A percentile compares a stretch with the other conserved stretches of the same genome.
Conservation (phyloP, 2,329 filamentous ascomycete genomes). For the Aspergillus jensenii region DNA sequence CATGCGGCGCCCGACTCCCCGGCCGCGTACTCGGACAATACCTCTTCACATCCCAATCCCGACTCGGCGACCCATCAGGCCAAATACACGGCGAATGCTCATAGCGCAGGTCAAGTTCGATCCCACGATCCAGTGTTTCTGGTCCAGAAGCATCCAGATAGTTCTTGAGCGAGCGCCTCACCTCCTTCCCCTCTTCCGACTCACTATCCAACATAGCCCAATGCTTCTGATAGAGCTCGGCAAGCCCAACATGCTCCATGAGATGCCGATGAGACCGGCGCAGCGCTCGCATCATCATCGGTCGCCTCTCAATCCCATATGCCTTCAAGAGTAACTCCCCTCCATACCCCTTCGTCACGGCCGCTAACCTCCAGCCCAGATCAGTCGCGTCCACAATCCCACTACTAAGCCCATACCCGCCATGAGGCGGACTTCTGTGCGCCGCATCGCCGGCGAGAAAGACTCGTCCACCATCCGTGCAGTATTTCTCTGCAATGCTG, state of each 20-base stretch:
- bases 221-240: neutral
- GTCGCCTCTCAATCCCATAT: conserved; percentile 31
- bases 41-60: neutral
- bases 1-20: conserved; percentile 31
- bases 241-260: conserved; percentile 12
- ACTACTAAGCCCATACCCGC: conserved; percentile 42
- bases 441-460: conserved; percentile 38
- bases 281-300: conserved; percentile 27
- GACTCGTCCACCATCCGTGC: conserved; percentile 15
- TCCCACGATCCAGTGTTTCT: conserved; percentile 18
- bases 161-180: neutral
- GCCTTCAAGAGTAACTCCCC: conserved; percentile 22
- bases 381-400: conserved; percentile 37
- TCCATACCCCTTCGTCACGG: conserved; percentile 26
- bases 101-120: conserved; percentile 26
- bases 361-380: conserved; percentile 37
- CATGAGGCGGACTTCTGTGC: conserved; percentile 35
- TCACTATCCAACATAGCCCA: neutral
- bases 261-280: conserved; percentile 20
- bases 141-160: conserved; percentile 5
- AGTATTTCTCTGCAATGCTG: conserved; percentile 26
- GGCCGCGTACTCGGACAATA: conserved; percentile 33
- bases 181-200: neutral
- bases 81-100: conserved; percentile 17
- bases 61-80: conserved; percentile 2